These are phyloP conservation scores for Ilyonectria mors-panacis DNA, from an alignment of 2,329 filamentous ascomycete genomes.

Conservation along the genomic window DNA sequence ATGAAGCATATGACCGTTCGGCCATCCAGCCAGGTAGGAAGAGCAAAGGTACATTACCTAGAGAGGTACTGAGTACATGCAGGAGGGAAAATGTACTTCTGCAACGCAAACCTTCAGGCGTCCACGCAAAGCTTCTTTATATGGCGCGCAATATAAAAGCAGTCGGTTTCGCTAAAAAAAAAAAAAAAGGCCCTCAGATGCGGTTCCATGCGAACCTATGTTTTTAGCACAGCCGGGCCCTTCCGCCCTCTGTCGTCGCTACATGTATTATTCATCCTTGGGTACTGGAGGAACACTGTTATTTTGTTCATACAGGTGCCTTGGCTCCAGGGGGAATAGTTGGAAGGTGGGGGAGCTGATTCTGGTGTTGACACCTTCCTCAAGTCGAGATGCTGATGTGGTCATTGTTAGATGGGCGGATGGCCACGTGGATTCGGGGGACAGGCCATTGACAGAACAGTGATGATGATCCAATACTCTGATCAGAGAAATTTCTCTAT, in stretches of 20 bases:
- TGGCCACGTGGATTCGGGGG: no score
- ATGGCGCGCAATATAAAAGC: not conserved
- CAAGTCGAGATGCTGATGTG: no score
- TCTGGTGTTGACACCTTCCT: no score
- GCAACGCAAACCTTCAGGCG: not conserved
- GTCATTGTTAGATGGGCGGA: no score
- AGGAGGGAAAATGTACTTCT: no score
- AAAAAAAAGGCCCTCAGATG: not conserved
- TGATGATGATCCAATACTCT: slow-evolving; percentile 7
- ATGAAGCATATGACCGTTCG: no score
- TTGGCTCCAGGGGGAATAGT: no score
- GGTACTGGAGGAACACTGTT: not conserved
- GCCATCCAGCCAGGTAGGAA: no score
- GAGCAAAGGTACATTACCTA: no score
- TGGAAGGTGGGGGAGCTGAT: no score
- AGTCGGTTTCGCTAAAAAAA: not conserved
- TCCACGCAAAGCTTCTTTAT: not conserved
- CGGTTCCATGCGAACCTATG: not conserved
- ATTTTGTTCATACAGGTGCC: no score
- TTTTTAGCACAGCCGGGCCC: not conserved
- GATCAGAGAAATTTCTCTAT: not conserved
- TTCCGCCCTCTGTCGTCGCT: not conserved
- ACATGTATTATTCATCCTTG: not conserved
- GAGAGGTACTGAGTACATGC: no score
- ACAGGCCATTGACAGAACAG: slow-evolving; percentile 1